Evolutionary conservation across 1,284 basidiomycete species (phyloP), one percentile per base, ranked within the genome.

Genomic region (Anthracocystis panici-leucophaei): DNA sequence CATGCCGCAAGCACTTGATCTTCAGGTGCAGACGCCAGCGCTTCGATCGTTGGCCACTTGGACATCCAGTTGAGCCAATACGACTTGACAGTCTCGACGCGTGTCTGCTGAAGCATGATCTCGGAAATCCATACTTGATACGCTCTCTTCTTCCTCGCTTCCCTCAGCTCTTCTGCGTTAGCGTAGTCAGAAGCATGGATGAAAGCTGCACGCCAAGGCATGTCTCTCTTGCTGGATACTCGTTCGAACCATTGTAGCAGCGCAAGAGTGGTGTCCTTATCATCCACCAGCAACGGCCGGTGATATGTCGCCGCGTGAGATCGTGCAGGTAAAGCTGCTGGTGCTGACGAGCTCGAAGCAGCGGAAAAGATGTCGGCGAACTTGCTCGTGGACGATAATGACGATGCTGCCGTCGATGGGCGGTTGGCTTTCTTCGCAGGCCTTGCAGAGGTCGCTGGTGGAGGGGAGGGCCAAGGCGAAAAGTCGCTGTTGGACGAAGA

Each of bases 81-180:
- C 12, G 55, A 53, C 29, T 78, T 78, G 55, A 85, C 81, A 3
- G 81, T 83, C 48, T 74, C 70, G n/a, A 83, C 82, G 14, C 75
- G 94, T 0, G 96, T 98, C 85, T 99, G 96, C 84, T 99, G 96
- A 7, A 97, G 89, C 96, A 98, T 98, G 73, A 97, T 92, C 85
- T 97, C 94, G 12, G 92, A 93, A 48, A 97, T 88, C 91, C 92
- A 93, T 12, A 93, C 92, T 91, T 93, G 69, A 42, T 65, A 84
- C 16, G 84, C 64, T 21, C 73, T 61, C 23, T 54, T 53, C 54
- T 70, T 68, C 66, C 79, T 56, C 46, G 89, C 89, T 38, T 89
- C 88, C 0, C 81, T 72, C 46, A 85, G 87, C 71, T 90, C 83
- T 9, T 86, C 86, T 5, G 42, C 14, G 7, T 88, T 86, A 76